These are phyloP conservation scores for Auricularia sp. DNA, from an alignment of 768 basidiomycete genomes.

Conservation along the genomic window DNA sequence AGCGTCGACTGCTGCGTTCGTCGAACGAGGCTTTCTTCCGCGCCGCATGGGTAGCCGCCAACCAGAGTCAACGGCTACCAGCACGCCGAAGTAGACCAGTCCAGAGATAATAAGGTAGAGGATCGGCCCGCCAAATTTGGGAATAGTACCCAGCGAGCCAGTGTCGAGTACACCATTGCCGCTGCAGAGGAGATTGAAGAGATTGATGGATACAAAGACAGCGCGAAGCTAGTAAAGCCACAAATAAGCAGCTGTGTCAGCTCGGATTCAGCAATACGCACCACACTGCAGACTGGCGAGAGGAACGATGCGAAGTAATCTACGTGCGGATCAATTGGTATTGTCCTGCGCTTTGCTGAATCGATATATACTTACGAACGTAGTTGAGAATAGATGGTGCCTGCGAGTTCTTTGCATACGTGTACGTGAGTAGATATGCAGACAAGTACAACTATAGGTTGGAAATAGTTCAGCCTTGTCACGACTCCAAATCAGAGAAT, in stretches of 20 bases:
- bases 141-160: slow-evolving; percentile 40
- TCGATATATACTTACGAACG: slow-evolving; percentile 32
- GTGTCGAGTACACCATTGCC: slow-evolving; percentile 38
- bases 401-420: slow-evolving; percentile 54
- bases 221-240: slow-evolving; percentile 41
- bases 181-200: slow-evolving; percentile 60
- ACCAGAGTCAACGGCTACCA: slow-evolving; percentile 67
- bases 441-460: slow-evolving; percentile 45
- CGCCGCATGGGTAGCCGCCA: slow-evolving; percentile 25
- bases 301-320: slow-evolving; percentile 59
- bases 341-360: background rate
- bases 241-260: background rate
- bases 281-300: slow-evolving; percentile 60
- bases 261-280: slow-evolving; percentile 25
- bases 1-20: slow-evolving; percentile 15
- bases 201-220: slow-evolving; percentile 63
- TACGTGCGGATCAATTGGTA: slow-evolving; percentile 8
- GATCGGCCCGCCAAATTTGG: slow-evolving; percentile 65
- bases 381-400: slow-evolving; percentile 46
- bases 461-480: background rate
- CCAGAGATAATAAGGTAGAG: slow-evolving; percentile 56
- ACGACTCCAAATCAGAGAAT: background rate
- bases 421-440: slow-evolving; percentile 60
- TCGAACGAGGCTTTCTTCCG: slow-evolving; percentile 21
- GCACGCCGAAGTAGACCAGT: slow-evolving; percentile 46